Evolutionary conservation across 1,284 basidiomycete species (phyloP).

Genomic region (Irpex rosettiformis): DNA sequence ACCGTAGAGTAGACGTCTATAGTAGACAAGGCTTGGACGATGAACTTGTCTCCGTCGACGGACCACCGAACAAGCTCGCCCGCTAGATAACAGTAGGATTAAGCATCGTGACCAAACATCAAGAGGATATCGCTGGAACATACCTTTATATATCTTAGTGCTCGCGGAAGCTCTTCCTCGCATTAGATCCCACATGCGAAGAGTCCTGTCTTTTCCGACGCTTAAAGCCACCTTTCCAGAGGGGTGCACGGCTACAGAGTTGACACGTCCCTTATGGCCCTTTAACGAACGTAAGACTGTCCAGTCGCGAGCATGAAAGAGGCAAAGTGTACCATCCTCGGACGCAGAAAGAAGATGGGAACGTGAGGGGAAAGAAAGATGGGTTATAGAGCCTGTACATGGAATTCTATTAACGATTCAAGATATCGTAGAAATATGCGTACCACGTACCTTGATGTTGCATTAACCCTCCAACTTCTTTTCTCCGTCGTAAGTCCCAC

Average conservation of each 20-base stretch:
- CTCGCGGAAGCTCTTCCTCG: constrained; percentile 87
- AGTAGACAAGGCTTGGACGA: constrained; percentile 73
- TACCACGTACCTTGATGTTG: constrained; percentile 80
- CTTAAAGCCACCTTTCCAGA: constrained; percentile 88
- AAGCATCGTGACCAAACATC: constrained; percentile 6
- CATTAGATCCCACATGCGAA: constrained; percentile 99
- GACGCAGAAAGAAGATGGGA: constrained; percentile 89
- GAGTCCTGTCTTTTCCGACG: constrained; percentile 86
- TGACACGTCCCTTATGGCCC: constrained; percentile 92
- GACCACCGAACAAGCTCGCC: constrained; percentile 88
- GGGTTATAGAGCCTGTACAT: constrained; percentile 81
- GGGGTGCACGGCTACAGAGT: constrained; percentile 88
- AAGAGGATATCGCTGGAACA: not conserved
- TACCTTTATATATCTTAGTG: constrained; percentile 83
- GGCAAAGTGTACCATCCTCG: constrained; percentile 84
- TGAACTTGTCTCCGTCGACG: constrained; percentile 69
- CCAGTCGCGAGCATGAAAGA: constrained; percentile 95
- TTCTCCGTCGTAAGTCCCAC: constrained; percentile 90
- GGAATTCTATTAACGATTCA: too few species aligned
- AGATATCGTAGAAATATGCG: too few species aligned
- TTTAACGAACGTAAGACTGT: constrained; percentile 82
- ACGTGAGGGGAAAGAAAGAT: constrained; percentile 82
- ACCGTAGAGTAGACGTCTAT: constrained; percentile 83
- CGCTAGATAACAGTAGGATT: constrained; percentile 44
- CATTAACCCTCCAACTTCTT: constrained; percentile 91